phyloP scores from a whole-genome alignment of 2,329 filamentous ascomycete genomes.

The Exophiala dermatitidis region DNA sequence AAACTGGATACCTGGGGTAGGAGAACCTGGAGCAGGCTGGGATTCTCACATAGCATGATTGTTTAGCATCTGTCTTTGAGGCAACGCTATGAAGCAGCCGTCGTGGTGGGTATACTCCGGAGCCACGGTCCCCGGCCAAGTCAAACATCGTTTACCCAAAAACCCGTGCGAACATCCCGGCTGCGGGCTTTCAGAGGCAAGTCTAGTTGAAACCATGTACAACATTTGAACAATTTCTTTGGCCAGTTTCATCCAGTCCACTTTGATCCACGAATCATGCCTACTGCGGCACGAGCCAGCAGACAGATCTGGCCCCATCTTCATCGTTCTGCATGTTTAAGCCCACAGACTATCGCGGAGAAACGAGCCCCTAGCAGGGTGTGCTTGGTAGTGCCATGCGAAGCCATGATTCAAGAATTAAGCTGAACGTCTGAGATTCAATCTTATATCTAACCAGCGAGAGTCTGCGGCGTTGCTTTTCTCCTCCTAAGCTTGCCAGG shows the following conservation, averaged over 20 bases:
- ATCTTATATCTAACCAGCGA: not conserved
- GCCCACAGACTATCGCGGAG: not conserved
- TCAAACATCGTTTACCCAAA: not conserved
- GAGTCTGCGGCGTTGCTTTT: not conserved
- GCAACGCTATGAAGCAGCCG: not conserved
- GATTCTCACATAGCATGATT: not conserved
- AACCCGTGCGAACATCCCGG: too few species aligned
- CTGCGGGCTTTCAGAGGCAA: too few species aligned
- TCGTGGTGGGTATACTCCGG: slow-evolving; percentile 4
- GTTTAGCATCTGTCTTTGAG: not conserved
- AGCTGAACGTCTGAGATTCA: not conserved
- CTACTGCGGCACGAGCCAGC: not conserved
- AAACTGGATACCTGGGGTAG: not conserved
- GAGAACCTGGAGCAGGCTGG: not conserved
- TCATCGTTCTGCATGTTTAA: too few species aligned
- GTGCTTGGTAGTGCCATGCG: not conserved
- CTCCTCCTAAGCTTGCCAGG: too few species aligned
- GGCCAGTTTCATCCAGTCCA: not conserved
- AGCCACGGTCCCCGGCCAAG: not conserved
- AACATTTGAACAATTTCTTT: not conserved
- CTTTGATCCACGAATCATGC: not conserved
- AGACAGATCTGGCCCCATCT: not conserved
- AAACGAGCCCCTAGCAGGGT: not conserved
- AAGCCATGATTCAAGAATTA: not conserved
- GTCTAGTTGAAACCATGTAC: not conserved